Evolutionary conservation across 441 rosid genomes (phyloP), one percentile per base, ranked within the genome.

Genomic region (Biscutella laevigata): DNA sequence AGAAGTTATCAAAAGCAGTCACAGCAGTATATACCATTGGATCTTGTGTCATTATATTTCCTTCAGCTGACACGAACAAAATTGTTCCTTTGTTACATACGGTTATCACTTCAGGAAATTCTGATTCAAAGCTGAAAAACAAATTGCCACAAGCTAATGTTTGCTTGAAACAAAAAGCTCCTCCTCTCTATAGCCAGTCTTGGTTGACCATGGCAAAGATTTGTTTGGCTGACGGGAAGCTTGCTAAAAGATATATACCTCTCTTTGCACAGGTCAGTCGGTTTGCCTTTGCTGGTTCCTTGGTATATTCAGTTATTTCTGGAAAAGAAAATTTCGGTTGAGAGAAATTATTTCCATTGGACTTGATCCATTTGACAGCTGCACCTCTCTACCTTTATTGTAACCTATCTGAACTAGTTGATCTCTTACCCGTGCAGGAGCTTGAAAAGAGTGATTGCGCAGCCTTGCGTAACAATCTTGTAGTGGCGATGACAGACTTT

Each of bases 171-270:
- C 83, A 80, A 59, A 67, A 70, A 42, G 82, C 84, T 3, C 82
- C 81, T 59, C 72, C 91, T 53, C 65, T 88, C 59, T 91, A 83
- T 53, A 76, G 82, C 52, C 96, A 85, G 66, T 84, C 88, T 30
- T 88, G 96, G 98, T 59, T 87, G 73, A 76, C 96, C 39, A 77
- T 88, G 94, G 95, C 91, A 58, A 91, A 91, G 75, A 70, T 91
- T 42, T 91, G 96, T 76, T 79, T 91, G 40, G 90, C 85, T 8
- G 95, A 88, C 49, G 91, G 76, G 61, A 85, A 82, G 63, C 90
- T 85, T 62, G 96, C 91, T n/a, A 91, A 87, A 68, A 73, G 80
- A 16, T 84, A 90, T 48, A 84, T 90, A 69, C 97, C 95, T 56
- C 71, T 86, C 61, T 86, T 90, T 76, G 86, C 88, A 61, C 91